A percentile compares a stretch with the other conserved stretches of the same genome.
Evolutionary conservation across 2,329 filamentous ascomycete genomes (phyloP).

Genomic region (Penicillium sp.): DNA sequence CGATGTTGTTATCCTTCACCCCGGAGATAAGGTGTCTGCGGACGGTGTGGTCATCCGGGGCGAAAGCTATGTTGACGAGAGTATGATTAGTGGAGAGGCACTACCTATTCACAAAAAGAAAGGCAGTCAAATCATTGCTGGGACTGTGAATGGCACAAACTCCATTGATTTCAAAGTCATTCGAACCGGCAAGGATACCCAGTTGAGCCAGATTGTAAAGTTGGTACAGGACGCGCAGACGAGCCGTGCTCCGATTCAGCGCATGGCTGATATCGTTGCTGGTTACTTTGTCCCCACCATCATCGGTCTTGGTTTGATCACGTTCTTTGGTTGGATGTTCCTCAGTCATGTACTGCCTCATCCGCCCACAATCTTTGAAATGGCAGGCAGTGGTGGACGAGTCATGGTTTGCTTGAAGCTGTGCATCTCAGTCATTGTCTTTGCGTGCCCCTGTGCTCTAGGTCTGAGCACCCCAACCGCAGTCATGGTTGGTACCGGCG

Average conservation of each 20-base stretch:
- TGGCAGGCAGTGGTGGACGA: slow-evolving; percentile 79
- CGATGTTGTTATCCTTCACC: slow-evolving; percentile 87
- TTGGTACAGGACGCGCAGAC: slow-evolving; percentile 98
- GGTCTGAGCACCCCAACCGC: slow-evolving; percentile 93
- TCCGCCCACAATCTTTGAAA: slow-evolving; percentile 84
- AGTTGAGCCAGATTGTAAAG: slow-evolving; percentile 96
- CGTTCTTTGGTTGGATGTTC: slow-evolving; percentile 91
- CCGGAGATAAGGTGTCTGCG: slow-evolving; percentile 94
- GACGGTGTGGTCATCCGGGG: slow-evolving; percentile 85
- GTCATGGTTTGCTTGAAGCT: slow-evolving; percentile 96
- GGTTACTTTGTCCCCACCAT: slow-evolving; percentile 94
- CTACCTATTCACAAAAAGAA: slow-evolving; percentile 91
- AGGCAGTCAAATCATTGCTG: slow-evolving; percentile 78
- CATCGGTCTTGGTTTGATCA: slow-evolving; percentile 76
- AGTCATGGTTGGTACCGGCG: slow-evolving; percentile 98
- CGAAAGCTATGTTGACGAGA: slow-evolving; percentile 93
- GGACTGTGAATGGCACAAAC: slow-evolving; percentile 92
- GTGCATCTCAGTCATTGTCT: slow-evolving; percentile 97
- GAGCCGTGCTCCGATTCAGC: slow-evolving; percentile 88
- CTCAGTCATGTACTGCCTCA: slow-evolving; percentile 80
- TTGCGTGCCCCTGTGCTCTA: slow-evolving; percentile 95
- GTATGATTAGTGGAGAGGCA: slow-evolving; percentile 97
- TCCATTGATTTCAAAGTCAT: slow-evolving; percentile 90
- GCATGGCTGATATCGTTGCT: slow-evolving; percentile 84
- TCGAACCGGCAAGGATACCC: slow-evolving; percentile 88